Evolutionary conservation across 2,329 filamentous ascomycete genomes (phyloP).

Genomic region (Thielaviopsis euricoi): DNA sequence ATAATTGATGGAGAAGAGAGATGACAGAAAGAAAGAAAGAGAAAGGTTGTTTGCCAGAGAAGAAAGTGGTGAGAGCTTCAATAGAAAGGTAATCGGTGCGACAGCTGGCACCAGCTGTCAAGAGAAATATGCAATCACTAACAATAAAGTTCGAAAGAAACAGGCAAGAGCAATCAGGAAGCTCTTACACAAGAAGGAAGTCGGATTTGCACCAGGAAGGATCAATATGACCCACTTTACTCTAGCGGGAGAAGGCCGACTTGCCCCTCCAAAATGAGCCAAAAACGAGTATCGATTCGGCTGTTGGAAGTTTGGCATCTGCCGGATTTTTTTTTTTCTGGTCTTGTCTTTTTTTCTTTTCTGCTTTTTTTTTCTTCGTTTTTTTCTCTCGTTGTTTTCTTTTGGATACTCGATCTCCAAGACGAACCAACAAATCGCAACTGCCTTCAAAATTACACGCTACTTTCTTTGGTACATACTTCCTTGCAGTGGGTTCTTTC

Average conservation of each 20-base stretch:
- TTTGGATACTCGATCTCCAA: not conserved
- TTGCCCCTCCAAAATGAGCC: not conserved
- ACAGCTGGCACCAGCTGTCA: not conserved
- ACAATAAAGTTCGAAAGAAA: too few species aligned
- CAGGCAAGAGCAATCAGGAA: too few species aligned
- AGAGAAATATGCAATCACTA: not conserved
- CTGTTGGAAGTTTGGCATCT: not conserved
- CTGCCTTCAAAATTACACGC: not conserved
- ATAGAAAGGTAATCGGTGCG: not conserved
- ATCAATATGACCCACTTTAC: not conserved
- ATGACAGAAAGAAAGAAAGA: not conserved
- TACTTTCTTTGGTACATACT: not conserved
- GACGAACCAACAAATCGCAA: not conserved
- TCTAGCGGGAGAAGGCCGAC: not conserved
- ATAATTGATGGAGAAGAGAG: not conserved
- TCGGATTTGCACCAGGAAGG: not conserved
- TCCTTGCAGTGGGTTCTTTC: not conserved
- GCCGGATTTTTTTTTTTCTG: not conserved
- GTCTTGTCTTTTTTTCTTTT: not conserved
- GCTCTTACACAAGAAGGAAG: not conserved
- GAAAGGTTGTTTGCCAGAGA: not conserved
- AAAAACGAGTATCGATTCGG: not conserved
- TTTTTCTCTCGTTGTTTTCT: too few species aligned
- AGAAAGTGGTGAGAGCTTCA: not conserved
- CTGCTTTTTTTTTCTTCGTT: not conserved